Base-by-base conservation (phyloP, 2,329 filamentous ascomycete species). In the Pseudocercospora eumusae region DNA sequence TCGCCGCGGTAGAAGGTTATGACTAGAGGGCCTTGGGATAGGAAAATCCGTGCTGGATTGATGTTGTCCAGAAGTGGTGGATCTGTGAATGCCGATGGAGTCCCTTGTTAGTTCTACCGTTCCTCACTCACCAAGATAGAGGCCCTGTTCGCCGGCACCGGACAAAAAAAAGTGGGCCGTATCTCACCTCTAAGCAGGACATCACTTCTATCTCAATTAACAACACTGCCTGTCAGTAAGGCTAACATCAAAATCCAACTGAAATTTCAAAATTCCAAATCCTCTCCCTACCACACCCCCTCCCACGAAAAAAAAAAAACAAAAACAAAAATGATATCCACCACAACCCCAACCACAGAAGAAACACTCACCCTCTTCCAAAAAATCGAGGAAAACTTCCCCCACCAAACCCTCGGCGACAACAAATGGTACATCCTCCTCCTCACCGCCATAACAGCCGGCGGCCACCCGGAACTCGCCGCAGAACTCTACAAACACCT, bases 401-500 rank as follows among this genome's bases (percentile, higher is more conserved):
- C 81, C 1, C 72, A 74, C 1, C 67, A 72, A 47, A 73, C 73
- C 0, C 67, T 82, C 1, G 80, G 79, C 20, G 62, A 72, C 3
- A 77, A 81, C 36, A 79, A 76, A 68, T 83, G 81, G 81, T 81
- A 65, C 40, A 71, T 66, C 13, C 47, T 66, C 11, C 28, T 33
- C 25, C 74, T 80, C 21, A 73, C 81, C 9, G 77, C 78, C n/a
- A 69, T 85, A 33, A 78, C 77, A 9, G 81, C 80, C n/a, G 79
- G 80, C 44, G 78, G 79, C 1, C 78, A 85, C 69, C 82, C 83
- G 3, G 78, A 81, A 27, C 78, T 80, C 57, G 80, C 81, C 18
- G 79, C 80, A 25, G 75, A 81, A 11, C 80, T 88, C 0, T 88
- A 88, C 75, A 78, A 77, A 10, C 76, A 86, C 67, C 79, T 88